These are phyloP conservation scores for Globisporangium spiculum DNA, from an alignment of 352 stramenopile genomes.

Conservation along the genomic window DNA sequence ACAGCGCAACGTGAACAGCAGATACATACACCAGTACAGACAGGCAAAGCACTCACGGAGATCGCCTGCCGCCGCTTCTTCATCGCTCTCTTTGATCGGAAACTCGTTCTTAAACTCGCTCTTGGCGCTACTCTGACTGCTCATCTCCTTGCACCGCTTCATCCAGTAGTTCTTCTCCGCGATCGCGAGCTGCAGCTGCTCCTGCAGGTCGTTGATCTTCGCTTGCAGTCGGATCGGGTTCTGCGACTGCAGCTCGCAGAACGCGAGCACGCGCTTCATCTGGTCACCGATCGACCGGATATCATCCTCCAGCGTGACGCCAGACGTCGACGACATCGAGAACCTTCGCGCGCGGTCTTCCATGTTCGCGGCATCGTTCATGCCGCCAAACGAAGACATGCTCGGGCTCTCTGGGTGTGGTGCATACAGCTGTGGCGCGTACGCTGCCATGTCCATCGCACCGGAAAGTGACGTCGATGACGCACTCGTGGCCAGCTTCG, in stretches of 20 bases:
- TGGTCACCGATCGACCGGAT: slow-evolving; percentile 75
- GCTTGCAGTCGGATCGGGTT: slow-evolving; percentile 68
- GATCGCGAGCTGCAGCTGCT: slow-evolving; percentile 71
- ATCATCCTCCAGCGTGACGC: slow-evolving; percentile 68
- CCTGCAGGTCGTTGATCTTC: slow-evolving; percentile 77
- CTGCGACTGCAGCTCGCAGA: slow-evolving; percentile 71
- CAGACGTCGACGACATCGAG: slow-evolving; percentile 45
- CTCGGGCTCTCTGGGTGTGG: slow-evolving; percentile 1
- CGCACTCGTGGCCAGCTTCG: slow-evolving; percentile 12
- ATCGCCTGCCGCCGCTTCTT: slow-evolving; percentile 26
- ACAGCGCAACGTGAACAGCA: background rate
- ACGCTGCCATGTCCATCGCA: slow-evolving; percentile 13
- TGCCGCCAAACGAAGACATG: slow-evolving; percentile 5
- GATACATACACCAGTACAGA: background rate
- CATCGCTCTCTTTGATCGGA: slow-evolving; percentile 20
- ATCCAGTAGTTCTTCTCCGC: slow-evolving; percentile 91
- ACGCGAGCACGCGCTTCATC: slow-evolving; percentile 78
- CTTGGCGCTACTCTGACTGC: slow-evolving; percentile 13
- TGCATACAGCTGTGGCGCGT: slow-evolving; percentile 10
- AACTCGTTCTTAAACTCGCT: slow-evolving; percentile 8
- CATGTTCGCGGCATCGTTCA: background rate
- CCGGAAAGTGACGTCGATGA: slow-evolving; percentile 14
- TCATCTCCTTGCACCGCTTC: slow-evolving; percentile 78
- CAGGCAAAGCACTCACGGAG: background rate
- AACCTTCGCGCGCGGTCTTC: slow-evolving; percentile 25